Conservation (phyloP, 441 rosid genomes). For the Erodium texanum region DNA sequence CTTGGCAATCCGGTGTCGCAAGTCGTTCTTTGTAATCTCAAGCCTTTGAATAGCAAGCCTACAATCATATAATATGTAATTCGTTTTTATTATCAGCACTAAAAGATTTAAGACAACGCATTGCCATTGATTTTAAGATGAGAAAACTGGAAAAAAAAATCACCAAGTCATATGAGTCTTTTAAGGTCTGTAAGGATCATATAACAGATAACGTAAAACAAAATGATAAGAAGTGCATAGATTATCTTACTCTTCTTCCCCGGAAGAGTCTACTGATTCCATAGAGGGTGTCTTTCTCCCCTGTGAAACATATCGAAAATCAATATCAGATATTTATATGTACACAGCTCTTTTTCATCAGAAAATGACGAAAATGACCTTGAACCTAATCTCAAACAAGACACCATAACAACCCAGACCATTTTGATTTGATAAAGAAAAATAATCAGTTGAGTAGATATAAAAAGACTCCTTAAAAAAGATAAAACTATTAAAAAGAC, state of each 20-base stretch:
- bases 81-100: neutral
- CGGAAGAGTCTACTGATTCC: conserved; percentile 91
- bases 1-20: conserved; percentile 85
- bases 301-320: conserved; percentile 35
- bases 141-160: neutral
- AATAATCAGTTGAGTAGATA: too few relatives aligned
- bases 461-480: too few relatives aligned
- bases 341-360: too few relatives aligned
- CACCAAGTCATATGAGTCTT: neutral
- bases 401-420: too few relatives aligned
- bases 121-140: neutral
- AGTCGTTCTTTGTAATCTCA: conserved; percentile 83
- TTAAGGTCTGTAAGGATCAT: neutral
- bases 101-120: neutral
- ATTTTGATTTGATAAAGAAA: too few relatives aligned
- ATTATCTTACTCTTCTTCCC: conserved; percentile 91
- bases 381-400: too few relatives aligned
- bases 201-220: neutral
- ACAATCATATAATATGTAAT: conserved; percentile 12
- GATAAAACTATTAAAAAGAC: too few relatives aligned
- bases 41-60: conserved; percentile 98
- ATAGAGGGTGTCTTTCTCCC: conserved; percentile 69
- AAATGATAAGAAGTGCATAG: conserved; percentile 8
- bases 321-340: conserved; percentile 15
- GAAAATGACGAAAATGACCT: too few relatives aligned